Conservation (phyloP, 768 basidiomycete species). For the Phlebiopsis gigantea region DNA sequence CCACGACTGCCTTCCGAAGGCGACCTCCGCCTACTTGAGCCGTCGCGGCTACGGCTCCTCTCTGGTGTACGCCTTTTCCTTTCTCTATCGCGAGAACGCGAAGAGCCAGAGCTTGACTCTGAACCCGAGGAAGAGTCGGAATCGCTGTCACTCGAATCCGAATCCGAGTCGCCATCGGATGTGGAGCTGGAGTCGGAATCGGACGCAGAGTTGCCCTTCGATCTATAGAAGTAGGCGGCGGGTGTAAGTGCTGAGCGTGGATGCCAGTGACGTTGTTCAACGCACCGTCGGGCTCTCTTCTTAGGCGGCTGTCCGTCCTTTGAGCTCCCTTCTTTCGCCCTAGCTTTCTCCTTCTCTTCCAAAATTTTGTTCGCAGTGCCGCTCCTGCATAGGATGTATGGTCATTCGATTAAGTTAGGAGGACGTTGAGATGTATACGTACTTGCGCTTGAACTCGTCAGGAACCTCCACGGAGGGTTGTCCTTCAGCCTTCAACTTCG, state of each 20-base stretch:
- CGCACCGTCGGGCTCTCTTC: conserved; percentile 30
- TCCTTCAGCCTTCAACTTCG: conserved; percentile 64
- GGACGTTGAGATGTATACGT: conserved; percentile 21
- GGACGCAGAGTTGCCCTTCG: conserved; percentile 13
- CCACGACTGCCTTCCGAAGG: conserved; percentile 2
- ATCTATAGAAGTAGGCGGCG: conserved; percentile 6
- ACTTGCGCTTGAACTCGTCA: conserved; percentile 87
- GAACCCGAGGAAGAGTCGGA: conserved; percentile 35
- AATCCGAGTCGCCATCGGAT: conserved; percentile 21
- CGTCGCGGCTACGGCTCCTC: conserved; percentile 17
- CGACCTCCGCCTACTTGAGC: conserved; percentile 11
- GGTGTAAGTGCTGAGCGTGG: not conserved
- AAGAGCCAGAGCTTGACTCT: conserved; percentile 35
- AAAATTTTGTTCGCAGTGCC: conserved; percentile 86
- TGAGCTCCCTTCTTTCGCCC: conserved; percentile 31
- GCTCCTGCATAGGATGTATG: conserved; percentile 37
- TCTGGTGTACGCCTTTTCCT: conserved; percentile 24
- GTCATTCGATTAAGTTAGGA: no score
- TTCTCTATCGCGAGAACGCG: conserved; percentile 27
- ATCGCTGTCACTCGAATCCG: conserved; percentile 22
- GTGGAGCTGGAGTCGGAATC: conserved; percentile 13
- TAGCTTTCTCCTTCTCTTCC: conserved; percentile 75
- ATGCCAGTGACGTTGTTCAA: no score
- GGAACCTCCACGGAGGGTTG: conserved; percentile 81
- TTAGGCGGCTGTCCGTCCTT: conserved; percentile 19